A percentile compares a stretch with the other conserved stretches of the same genome.
Evolutionary conservation across 495 filamentous ascomycete genomes (phyloP).

Genomic region (Penicillium nucicola): DNA sequence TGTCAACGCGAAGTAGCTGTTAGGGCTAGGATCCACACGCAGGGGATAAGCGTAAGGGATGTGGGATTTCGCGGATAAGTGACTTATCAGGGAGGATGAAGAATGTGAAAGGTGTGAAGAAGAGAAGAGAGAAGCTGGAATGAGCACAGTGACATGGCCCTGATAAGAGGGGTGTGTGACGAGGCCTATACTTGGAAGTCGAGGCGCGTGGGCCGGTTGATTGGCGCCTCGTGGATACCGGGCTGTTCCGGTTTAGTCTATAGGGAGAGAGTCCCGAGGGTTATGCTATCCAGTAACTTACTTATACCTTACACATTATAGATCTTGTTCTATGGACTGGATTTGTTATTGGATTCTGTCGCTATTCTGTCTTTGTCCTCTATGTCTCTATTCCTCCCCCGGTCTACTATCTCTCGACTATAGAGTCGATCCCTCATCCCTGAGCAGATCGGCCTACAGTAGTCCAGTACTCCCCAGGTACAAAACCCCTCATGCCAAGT

Average conservation of each 20-base stretch:
- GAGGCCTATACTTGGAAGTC: constrained; percentile 3
- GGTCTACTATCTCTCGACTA: neutral
- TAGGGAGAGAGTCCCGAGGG: no score
- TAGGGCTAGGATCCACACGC: constrained; percentile 14
- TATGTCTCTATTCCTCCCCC: no score
- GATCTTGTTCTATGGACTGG: no score
- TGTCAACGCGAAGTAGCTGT: constrained; percentile 5
- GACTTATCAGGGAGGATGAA: neutral
- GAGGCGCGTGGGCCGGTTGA: constrained; percentile 22
- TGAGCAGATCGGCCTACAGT: neutral
- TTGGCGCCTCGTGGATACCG: constrained; percentile 26
- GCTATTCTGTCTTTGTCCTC: no score
- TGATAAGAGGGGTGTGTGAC: constrained; percentile 9
- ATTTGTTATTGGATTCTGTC: no score
- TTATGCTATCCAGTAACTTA: no score
- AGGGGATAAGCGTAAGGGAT: constrained; percentile 20
- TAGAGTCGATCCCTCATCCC: neutral
- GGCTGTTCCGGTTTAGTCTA: constrained; percentile 12
- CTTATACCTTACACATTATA: no score
- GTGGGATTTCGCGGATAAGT: constrained; percentile 14
- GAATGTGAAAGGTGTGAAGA: neutral
- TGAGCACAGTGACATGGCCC: neutral
- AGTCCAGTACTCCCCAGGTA: neutral
- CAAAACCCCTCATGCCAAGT: constrained; percentile 8
- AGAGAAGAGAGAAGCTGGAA: neutral